Conservation (phyloP, 495 filamentous ascomycete genomes). For the Lophium mytilinum region DNA sequence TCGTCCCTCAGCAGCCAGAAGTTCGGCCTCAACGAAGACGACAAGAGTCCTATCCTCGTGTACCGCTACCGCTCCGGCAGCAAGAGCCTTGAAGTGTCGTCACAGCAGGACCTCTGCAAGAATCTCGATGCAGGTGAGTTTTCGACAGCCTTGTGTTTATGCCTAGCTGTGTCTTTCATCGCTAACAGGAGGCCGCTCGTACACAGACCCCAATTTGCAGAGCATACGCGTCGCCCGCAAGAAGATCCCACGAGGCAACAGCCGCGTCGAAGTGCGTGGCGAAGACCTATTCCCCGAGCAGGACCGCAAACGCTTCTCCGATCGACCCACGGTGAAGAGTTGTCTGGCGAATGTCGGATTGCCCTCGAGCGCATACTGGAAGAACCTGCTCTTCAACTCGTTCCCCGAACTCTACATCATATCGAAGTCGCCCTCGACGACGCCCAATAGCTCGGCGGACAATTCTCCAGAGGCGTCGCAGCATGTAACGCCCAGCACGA, state of each 20-base stretch:
- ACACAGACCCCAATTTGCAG: conserved; percentile 24
- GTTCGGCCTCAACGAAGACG: conserved; percentile 29
- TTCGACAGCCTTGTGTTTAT: background rate
- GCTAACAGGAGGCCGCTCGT: conserved; percentile 11
- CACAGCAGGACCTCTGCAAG: conserved; percentile 32
- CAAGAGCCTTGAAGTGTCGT: conserved; percentile 23
- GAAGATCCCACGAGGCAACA: conserved; percentile 31
- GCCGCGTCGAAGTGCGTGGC: conserved; percentile 29
- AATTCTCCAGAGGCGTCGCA: conserved; percentile 25
- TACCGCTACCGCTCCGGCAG: conserved; percentile 29
- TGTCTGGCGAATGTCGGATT: conserved; percentile 33
- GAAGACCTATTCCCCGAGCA: conserved; percentile 32
- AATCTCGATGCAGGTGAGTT: conserved; percentile 30
- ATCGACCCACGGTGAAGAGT: conserved; percentile 32
- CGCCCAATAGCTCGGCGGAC: conserved; percentile 23
- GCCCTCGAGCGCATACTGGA: conserved; percentile 31
- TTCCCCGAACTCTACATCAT: conserved; percentile 36
- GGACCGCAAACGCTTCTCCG: conserved; percentile 25
- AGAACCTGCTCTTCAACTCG: conserved; percentile 28
- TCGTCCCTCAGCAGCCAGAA: conserved; percentile 11
- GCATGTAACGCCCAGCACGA: conserved; percentile 20
- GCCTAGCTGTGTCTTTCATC: conserved; percentile 2
- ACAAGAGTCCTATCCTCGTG: conserved; percentile 28
- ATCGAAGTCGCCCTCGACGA: conserved; percentile 8
- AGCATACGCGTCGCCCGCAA: conserved; percentile 30